These are phyloP conservation scores for Bolboschoenoplectus hybrid DNA, from an alignment of 202 grass and related monocot species.

Conservation along the genomic window DNA sequence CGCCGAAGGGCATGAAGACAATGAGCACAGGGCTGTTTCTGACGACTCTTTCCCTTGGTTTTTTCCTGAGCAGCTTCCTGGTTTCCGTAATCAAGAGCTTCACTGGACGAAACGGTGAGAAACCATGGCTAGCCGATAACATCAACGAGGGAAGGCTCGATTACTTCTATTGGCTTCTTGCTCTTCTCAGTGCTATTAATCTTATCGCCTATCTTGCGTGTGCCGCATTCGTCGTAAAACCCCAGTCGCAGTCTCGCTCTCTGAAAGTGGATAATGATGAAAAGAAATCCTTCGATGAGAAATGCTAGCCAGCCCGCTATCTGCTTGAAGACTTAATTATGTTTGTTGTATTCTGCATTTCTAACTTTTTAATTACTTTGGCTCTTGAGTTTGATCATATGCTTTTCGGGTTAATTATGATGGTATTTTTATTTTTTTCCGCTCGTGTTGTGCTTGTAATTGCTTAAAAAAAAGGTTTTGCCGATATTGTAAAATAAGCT, in stretches of 20 bases:
- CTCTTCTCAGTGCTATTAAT: slow-evolving; percentile 62
- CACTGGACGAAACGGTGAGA: slow-evolving; percentile 34
- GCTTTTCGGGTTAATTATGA: slow-evolving; percentile 16
- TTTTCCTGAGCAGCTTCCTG: slow-evolving; percentile 84
- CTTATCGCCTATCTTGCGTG: slow-evolving; percentile 62
- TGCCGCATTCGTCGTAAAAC: slow-evolving; percentile 48
- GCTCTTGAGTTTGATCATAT: not conserved
- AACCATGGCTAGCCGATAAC: slow-evolving; percentile 70
- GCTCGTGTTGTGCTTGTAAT: not conserved
- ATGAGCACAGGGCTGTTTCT: slow-evolving; percentile 94
- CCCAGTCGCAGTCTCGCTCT: slow-evolving; percentile 18
- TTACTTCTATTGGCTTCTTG: slow-evolving; percentile 83
- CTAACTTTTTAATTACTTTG: slow-evolving; percentile 11
- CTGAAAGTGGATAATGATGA: slow-evolving; percentile 6
- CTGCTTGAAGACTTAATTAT: not conserved
- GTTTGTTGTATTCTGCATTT: slow-evolving; percentile 17
- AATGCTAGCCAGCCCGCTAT: slow-evolving; percentile 17
- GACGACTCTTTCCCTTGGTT: slow-evolving; percentile 81
- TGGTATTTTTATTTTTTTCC: slow-evolving; percentile 1
- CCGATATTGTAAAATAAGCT: not conserved
- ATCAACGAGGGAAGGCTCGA: slow-evolving; percentile 76
- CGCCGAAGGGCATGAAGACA: slow-evolving; percentile 95
- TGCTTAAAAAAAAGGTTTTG: not conserved
- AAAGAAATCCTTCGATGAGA: slow-evolving; percentile 38
- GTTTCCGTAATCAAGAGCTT: slow-evolving; percentile 68